Evolutionary conservation across 352 stramenopile genomes (phyloP), one percentile per base, ranked within the genome.

Genomic region (Pythium aphanidermatum): DNA sequence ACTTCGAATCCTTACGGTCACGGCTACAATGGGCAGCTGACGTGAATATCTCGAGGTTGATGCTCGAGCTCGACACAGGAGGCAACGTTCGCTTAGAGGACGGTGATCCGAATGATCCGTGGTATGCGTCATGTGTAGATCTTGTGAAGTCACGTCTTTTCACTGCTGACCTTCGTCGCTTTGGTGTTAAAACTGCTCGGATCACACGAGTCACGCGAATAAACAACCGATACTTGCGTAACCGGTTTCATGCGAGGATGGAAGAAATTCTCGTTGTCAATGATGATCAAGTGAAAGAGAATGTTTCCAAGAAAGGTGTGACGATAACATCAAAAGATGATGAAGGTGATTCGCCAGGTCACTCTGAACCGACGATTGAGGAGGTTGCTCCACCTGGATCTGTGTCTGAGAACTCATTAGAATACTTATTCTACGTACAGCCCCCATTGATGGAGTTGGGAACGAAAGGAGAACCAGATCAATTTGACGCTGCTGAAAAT

Each of bases 41-140:
- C 29, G 69, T 83, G 26, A 87, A 79, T 34, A 88, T 95, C 27
- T 68, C 74, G 19, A 65, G 86, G 8, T 50, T 97, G 21, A 58
- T 96, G 35, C 43, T 96, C 24, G 88, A 97, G 55, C 67, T 97
- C 12, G 80, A 96, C 28, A 96, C 85, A 5, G 88, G 87, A 12
- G 88, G 87, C 0, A 96, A 97, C 38, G 92, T 97, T 39, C 78
- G 85, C 0, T 59, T 97, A 8, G 87, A 96, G 50, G 87, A 96
- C 33, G 88, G 86, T 0, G 89, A 72, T 19, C 62, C 74, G 0
- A 63, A 62, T 0, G 86, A 97, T 36, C 67, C 83, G 4, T 96
- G 87, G 86, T 95, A 84, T 30, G 56, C 56, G 5, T 92, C 78
- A 10, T 96, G 83, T 38, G 69, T 88, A 2, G 83, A 95, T 25